Conservation (phyloP, 306 rosid genomes). For the Vigna mungo region DNA sequence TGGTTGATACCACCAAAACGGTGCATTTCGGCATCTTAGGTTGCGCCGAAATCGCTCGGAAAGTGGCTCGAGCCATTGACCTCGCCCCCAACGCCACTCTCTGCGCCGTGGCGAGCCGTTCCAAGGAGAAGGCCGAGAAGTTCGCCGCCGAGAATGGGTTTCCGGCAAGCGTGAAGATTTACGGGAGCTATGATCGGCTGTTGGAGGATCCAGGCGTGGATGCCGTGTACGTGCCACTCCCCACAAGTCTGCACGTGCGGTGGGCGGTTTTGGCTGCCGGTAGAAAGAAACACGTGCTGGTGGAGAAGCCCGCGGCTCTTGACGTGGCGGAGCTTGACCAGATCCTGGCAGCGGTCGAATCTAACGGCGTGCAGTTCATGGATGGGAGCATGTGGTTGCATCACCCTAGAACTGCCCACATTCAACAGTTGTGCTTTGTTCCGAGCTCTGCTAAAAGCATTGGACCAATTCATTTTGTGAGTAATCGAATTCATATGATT, state of each 20-base stretch:
- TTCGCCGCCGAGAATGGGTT: slow-evolving; percentile 58
- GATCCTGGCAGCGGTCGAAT: slow-evolving; percentile 70
- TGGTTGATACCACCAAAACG: slow-evolving; percentile 43
- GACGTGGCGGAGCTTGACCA: slow-evolving; percentile 63
- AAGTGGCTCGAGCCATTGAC: slow-evolving; percentile 75
- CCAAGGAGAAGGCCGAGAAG: slow-evolving; percentile 59
- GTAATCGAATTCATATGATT: slow-evolving; percentile 24
- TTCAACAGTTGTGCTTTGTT: slow-evolving; percentile 60
- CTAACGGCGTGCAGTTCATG: slow-evolving; percentile 86
- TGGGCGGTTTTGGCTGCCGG: slow-evolving; percentile 75
- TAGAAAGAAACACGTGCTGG: slow-evolving; percentile 78
- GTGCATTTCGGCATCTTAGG: slow-evolving; percentile 74
- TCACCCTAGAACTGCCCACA: slow-evolving; percentile 74
- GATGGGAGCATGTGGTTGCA: slow-evolving; percentile 88
- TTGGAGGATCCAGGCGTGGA: slow-evolving; percentile 74
- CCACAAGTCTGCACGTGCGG: slow-evolving; percentile 68
- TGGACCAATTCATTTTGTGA: slow-evolving; percentile 60
- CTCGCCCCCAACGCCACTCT: slow-evolving; percentile 67
- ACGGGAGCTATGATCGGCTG: slow-evolving; percentile 70
- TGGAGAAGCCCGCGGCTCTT: slow-evolving; percentile 81
- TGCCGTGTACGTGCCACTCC: slow-evolving; percentile 77
- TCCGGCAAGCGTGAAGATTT: slow-evolving; percentile 48
- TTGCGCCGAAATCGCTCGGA: slow-evolving; percentile 74
- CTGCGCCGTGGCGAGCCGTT: slow-evolving; percentile 76
- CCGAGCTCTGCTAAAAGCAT: slow-evolving; percentile 33